Percentiles rank a stretch among this genome's conserved stretches.
These are phyloP conservation scores for Colletotrichum limetticola DNA, from an alignment of 2,329 filamentous ascomycete species.

Conservation along the genomic window DNA sequence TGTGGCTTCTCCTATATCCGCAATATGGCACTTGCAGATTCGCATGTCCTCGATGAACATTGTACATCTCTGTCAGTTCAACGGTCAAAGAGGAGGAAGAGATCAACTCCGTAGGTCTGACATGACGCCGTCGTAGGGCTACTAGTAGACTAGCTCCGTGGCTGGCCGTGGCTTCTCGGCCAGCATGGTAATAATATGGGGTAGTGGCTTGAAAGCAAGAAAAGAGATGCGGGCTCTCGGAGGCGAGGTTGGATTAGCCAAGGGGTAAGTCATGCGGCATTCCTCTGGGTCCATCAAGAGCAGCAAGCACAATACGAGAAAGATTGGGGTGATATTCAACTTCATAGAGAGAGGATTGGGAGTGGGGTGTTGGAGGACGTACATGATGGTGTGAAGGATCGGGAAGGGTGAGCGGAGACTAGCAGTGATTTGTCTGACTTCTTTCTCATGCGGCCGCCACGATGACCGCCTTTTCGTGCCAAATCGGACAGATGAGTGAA, in stretches of 20 bases:
- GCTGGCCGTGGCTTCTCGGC: constrained; percentile 24
- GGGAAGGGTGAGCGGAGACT: constrained; percentile 27
- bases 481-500: constrained; percentile 3
- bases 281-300: background rate
- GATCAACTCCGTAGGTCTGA: constrained; percentile 14
- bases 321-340: constrained; percentile 9
- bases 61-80: background rate
- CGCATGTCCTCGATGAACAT: background rate
- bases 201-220: background rate
- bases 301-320: constrained; percentile 27
- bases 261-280: constrained; percentile 32
- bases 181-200: constrained; percentile 21
- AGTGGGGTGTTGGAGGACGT: constrained; percentile 27
- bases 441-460: constrained; percentile 18
- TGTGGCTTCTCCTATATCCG: background rate
- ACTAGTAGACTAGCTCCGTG: constrained; percentile 7
- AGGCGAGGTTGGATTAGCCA: constrained; percentile 11
- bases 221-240: background rate
- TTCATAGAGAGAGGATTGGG: constrained; percentile 19
- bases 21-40: background rate
- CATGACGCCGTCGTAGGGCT: constrained; percentile 28
- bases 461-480: constrained; percentile 17
- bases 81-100: background rate
- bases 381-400: constrained; percentile 28
- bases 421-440: constrained; percentile 32